These are phyloP conservation scores for Apiospora rasikravindrae DNA, from an alignment of 2,329 filamentous ascomycete genomes.

Conservation along the genomic window DNA sequence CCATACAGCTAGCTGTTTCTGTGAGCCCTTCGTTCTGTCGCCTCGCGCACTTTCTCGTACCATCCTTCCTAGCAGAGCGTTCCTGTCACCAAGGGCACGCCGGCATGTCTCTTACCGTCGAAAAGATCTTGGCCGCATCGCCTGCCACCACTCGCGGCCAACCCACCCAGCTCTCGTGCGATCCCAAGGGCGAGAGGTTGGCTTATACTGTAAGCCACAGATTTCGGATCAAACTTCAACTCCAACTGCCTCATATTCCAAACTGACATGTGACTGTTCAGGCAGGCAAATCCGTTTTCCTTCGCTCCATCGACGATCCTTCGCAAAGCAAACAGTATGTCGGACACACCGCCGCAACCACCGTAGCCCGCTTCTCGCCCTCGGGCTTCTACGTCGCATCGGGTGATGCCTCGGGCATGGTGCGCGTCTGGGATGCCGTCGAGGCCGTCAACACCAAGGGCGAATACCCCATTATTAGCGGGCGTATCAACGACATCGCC, in stretches of 20 bases:
- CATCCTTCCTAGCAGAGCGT: background rate
- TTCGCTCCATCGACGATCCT: conserved; percentile 92
- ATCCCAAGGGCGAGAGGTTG: conserved; percentile 88
- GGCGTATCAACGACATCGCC: conserved; percentile 92
- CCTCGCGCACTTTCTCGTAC: background rate
- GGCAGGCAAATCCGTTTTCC: conserved; percentile 96
- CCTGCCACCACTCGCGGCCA: conserved; percentile 85
- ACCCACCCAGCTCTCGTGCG: conserved; percentile 85
- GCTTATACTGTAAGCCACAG: conserved; percentile 78
- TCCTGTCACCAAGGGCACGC: background rate
- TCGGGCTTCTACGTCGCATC: conserved; percentile 95
- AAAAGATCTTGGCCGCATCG: conserved; percentile 81
- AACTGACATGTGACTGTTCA: conserved; percentile 42
- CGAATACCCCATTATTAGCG: conserved; percentile 93
- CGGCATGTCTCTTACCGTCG: conserved; percentile 59
- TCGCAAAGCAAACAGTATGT: conserved; percentile 87
- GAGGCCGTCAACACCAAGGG: conserved; percentile 86
- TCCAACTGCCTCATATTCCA: no score
- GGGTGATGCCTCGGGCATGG: conserved; percentile 82
- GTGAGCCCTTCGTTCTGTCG: background rate
- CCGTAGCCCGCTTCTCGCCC: conserved; percentile 91
- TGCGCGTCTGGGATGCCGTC: conserved; percentile 92
- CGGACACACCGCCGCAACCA: conserved; percentile 85
- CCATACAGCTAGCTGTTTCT: background rate
- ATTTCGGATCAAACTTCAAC: conserved; percentile 14